A percentile compares a stretch with the other conserved stretches of the same genome.
These are phyloP conservation scores for Solidago caesia DNA, from an alignment of 129 eudicot species.

Conservation along the genomic window DNA sequence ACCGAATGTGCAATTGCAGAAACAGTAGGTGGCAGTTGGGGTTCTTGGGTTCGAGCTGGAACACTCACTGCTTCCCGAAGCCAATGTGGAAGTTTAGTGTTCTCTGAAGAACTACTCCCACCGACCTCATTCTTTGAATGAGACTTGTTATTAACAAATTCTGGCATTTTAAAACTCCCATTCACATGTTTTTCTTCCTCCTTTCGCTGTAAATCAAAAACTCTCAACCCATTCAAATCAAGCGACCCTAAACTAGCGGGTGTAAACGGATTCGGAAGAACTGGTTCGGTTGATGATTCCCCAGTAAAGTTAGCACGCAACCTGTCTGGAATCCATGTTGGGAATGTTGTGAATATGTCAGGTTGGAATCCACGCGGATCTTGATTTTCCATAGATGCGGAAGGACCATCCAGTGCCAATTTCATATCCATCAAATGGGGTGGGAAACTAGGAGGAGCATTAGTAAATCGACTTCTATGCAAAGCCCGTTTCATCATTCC, in stretches of 20 bases:
- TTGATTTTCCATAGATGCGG: slow-evolving; percentile 43
- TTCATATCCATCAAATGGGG: slow-evolving; percentile 78
- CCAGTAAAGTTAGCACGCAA: slow-evolving; percentile 38
- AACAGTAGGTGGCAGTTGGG: slow-evolving; percentile 65
- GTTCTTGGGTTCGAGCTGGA: slow-evolving; percentile 51
- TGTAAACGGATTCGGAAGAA: slow-evolving; percentile 46
- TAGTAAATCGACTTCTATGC: slow-evolving; percentile 49
- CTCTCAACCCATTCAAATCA: slow-evolving; percentile 43
- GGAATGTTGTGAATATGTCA: slow-evolving; percentile 36
- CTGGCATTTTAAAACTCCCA: slow-evolving; percentile 37
- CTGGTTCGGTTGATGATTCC: slow-evolving; percentile 42
- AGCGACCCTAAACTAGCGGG: slow-evolving; percentile 38
- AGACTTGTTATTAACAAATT: slow-evolving; percentile 30
- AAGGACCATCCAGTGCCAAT: slow-evolving; percentile 57
- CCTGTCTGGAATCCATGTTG: slow-evolving; percentile 42
- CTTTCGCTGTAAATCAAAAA: slow-evolving; percentile 28
- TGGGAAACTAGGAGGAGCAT: slow-evolving; percentile 55
- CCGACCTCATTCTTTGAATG: slow-evolving; percentile 23
- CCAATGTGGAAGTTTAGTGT: slow-evolving; percentile 79
- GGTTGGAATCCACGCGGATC: slow-evolving; percentile 35
- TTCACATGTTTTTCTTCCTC: slow-evolving; percentile 33
- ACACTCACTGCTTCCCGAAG: slow-evolving; percentile 76
- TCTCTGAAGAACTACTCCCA: slow-evolving; percentile 42
- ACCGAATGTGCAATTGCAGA: slow-evolving; percentile 87
- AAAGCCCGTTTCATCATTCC: slow-evolving; percentile 74